These are phyloP conservation scores for Pseudonitzschia delicatissima DNA, from an alignment of 108 stramenopile genomes.

Conservation along the genomic window DNA sequence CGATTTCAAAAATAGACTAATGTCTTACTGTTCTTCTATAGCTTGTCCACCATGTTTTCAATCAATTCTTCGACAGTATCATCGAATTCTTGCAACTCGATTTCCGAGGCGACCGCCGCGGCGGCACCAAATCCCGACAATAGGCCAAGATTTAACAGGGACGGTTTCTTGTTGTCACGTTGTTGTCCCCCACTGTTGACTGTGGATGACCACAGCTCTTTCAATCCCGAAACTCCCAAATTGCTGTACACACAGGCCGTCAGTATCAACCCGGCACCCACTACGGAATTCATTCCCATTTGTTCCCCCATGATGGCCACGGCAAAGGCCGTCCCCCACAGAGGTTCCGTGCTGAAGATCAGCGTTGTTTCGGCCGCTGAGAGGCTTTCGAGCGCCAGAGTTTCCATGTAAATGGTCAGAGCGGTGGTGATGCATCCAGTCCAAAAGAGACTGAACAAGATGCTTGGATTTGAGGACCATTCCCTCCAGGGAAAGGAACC, in stretches of 20 bases:
- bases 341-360: constrained; percentile 87
- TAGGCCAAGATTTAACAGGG: background rate
- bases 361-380: constrained; percentile 89
- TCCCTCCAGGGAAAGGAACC: constrained; percentile 25
- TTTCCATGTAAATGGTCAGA: constrained; percentile 88
- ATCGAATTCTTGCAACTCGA: background rate
- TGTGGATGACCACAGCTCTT: background rate
- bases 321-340: constrained; percentile 86
- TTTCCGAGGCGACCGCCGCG: background rate
- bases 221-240: constrained; percentile 39
- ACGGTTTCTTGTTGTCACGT: background rate
- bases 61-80: background rate
- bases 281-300: constrained; percentile 52
- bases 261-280: constrained; percentile 66
- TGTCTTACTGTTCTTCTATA: no score
- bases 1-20: no score
- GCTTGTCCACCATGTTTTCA: background rate
- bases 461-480: constrained; percentile 57
- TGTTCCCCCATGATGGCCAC: constrained; percentile 74
- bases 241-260: constrained; percentile 62
- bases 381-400: constrained; percentile 77
- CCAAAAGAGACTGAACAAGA: constrained; percentile 72
- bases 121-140: background rate
- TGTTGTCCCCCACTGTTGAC: background rate
- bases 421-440: constrained; percentile 90